These are phyloP conservation scores for Gomphus bonarii DNA, from an alignment of 1,284 basidiomycete genomes.

Conservation along the genomic window DNA sequence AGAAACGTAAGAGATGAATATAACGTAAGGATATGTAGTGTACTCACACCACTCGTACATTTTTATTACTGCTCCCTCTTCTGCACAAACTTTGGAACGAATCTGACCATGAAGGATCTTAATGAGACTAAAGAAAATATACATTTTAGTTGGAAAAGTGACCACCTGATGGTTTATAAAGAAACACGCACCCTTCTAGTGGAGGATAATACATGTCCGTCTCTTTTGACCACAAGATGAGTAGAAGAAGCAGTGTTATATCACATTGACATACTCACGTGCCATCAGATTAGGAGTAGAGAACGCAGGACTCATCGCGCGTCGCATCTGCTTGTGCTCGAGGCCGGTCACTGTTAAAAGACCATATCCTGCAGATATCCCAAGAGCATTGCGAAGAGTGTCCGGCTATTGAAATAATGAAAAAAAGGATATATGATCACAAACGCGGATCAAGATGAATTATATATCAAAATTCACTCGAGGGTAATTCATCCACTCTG, in stretches of 20 bases:
- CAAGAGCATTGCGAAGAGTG: slow-evolving; percentile 32
- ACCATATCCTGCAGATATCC: slow-evolving; percentile 33
- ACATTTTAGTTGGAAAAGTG: not conserved
- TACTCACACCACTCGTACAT: slow-evolving; percentile 40
- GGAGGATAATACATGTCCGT: slow-evolving; percentile 39
- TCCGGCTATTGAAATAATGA: slow-evolving; percentile 23
- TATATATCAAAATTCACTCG: slow-evolving; percentile 22
- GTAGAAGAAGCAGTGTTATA: not conserved
- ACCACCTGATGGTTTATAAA: not conserved
- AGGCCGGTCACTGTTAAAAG: slow-evolving; percentile 37
- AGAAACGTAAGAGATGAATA: not conserved
- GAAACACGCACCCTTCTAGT: slow-evolving; percentile 29
- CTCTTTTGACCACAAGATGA: slow-evolving; percentile 22
- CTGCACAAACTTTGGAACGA: slow-evolving; percentile 17
- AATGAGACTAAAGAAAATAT: slow-evolving; percentile 23
- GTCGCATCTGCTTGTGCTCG: slow-evolving; percentile 38
- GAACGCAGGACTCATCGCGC: slow-evolving; percentile 40
- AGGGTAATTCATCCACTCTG: slow-evolving; percentile 36
- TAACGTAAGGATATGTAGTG: not conserved
- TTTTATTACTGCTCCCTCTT: slow-evolving; percentile 23
- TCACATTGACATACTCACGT: slow-evolving; percentile 24
- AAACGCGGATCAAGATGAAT: not conserved
- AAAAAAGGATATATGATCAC: not conserved
- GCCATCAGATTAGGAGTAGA: slow-evolving; percentile 34
- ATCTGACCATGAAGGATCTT: slow-evolving; percentile 28